Percentiles rank a stretch among this genome's conserved stretches.
These are phyloP conservation scores for Buxus sempervirens DNA, from an alignment of 164 flowering plant genomes.

Conservation along the genomic window DNA sequence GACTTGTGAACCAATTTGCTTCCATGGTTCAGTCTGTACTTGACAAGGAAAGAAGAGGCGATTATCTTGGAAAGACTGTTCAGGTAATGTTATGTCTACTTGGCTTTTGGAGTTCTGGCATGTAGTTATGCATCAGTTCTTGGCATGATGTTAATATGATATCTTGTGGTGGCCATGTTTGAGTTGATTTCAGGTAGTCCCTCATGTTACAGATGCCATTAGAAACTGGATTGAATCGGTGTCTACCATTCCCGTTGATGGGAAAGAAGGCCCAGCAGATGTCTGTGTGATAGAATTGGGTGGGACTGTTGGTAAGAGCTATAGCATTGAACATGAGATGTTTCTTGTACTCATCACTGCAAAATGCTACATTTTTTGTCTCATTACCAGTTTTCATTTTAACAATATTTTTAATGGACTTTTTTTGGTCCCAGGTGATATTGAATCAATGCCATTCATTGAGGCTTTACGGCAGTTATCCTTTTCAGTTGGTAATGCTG, in stretches of 20 bases:
- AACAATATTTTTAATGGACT: background rate
- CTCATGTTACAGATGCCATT: constrained; percentile 95
- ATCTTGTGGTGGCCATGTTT: background rate
- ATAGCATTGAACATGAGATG: background rate
- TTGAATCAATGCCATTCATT: constrained; percentile 98
- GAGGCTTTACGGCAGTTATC: constrained; percentile 94
- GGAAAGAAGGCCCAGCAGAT: constrained; percentile 87
- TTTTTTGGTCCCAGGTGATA: constrained; percentile 59
- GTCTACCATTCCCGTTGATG: constrained; percentile 91
- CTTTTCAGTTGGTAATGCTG: constrained; percentile 78
- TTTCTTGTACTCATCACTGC: background rate
- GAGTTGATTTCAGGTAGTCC: constrained; percentile 67
- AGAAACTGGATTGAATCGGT: constrained; percentile 81
- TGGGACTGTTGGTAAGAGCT: constrained; percentile 83
- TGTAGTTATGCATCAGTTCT: background rate
- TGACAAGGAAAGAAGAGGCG: constrained; percentile 85
- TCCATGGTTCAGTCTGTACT: constrained; percentile 69
- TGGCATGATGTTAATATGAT: background rate
- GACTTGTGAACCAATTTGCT: constrained; percentile 2
- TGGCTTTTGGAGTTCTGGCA: background rate
- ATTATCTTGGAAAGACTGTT: constrained; percentile 97
- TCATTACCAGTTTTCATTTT: background rate
- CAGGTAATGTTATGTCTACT: constrained; percentile 50
- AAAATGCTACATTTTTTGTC: constrained; percentile 1
- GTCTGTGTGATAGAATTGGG: constrained; percentile 98